Evolutionary conservation across 345 rosid species (phyloP).

Genomic region (Isatis tinctoria): DNA sequence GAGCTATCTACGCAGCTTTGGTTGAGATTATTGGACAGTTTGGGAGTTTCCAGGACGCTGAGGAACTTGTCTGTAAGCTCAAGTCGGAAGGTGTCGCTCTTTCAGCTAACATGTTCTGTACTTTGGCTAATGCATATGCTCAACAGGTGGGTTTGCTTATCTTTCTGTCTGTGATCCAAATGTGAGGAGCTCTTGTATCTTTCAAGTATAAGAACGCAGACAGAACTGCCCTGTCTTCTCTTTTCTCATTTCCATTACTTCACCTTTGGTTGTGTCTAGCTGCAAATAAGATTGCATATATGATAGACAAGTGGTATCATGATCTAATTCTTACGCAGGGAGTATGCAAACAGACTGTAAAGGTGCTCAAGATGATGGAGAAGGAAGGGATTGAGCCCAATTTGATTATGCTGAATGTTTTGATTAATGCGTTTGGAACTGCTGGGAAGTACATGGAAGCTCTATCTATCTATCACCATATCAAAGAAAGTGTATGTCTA

Average conservation of each 20-base stretch:
- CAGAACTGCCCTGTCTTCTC: too few species aligned
- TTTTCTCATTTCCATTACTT: too few species aligned
- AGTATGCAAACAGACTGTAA: constrained; percentile 51
- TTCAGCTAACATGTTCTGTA: constrained; percentile 49
- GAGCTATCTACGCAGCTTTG: constrained; percentile 44
- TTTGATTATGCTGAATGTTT: constrained; percentile 59
- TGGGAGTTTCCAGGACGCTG: constrained; percentile 50
- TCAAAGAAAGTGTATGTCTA: constrained; percentile 49
- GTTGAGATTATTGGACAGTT: constrained; percentile 51
- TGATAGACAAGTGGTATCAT: too few species aligned
- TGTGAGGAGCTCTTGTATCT: too few species aligned
- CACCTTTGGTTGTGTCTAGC: background rate
- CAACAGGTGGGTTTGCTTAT: constrained; percentile 45
- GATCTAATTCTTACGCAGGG: constrained; percentile 45
- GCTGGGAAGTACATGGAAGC: constrained; percentile 67
- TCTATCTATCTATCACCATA: constrained; percentile 49
- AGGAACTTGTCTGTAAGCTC: constrained; percentile 51
- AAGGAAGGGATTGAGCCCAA: constrained; percentile 63
- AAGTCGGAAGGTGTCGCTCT: constrained; percentile 46
- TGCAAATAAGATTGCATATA: too few species aligned
- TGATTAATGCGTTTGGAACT: constrained; percentile 66
- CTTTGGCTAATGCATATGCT: constrained; percentile 75
- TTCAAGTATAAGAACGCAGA: too few species aligned
- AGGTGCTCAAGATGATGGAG: constrained; percentile 70
- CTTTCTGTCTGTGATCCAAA: background rate